Base-by-base conservation (phyloP, 2,329 filamentous ascomycete species). In the Aspergillus puulaauensis region DNA sequence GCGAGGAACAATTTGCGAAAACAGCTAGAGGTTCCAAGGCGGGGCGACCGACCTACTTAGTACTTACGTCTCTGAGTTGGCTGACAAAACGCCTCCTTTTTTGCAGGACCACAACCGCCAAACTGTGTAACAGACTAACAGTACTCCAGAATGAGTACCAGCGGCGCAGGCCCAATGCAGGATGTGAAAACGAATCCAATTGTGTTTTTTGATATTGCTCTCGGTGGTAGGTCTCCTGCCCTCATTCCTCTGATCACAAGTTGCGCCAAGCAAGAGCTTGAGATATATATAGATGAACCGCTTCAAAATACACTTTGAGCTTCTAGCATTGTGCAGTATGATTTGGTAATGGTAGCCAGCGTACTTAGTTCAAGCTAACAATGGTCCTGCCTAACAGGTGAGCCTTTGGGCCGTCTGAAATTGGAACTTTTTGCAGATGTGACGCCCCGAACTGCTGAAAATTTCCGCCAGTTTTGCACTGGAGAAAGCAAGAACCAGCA, bases 381-480 rank as follows among this genome's bases (percentile, higher is more conserved):
- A 45, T 51, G n/a, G 19, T 12, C 9, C 27, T 14, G n/a, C 19
- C 52, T 24, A 44, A 59, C 64, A 95, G 92, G 92, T 60, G 90
- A 96, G 70, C 88, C 90, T 3, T 84, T 96, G 15, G 93, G 93
- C 62, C 88, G 92, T 57, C 86, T 96, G 70, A 93, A 90, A 64
- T 92, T 96, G 74, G 91, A 97, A 77, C 86, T 99, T 61, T 97
- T 95, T 81, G 86, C 88, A 60, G 84, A 96, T 76, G 82, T 89
- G 21, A 90, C 91, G 0, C 92, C 93, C 62, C 88, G 88, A 68
- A 98, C 95, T 8, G 91, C 92, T 31, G 95, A 98, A 76, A 98
- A 98, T 80, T 98, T 99, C 75, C 90, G 93, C 47, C 91, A 96
- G 72, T 96, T 96, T 79, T 97, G 93, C 79, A 98, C 93, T 0